phyloP scores from a whole-genome alignment of 139 green algal genomes.

The Dunaliella primolecta region DNA sequence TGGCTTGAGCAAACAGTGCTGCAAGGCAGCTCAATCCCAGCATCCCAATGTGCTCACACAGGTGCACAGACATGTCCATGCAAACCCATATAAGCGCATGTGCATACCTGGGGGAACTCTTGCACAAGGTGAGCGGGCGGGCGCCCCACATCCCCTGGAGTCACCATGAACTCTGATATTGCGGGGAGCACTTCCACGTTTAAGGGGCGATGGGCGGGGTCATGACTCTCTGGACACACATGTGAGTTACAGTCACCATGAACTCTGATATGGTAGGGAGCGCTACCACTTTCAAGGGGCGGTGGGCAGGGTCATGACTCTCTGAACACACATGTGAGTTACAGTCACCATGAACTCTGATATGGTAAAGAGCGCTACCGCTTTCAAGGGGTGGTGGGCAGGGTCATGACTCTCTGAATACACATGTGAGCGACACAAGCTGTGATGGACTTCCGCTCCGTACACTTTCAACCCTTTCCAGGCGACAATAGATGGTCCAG shows the following conservation, averaged over 20 bases:
- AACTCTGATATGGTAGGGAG: slow-evolving; percentile 24
- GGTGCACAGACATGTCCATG: too few species aligned
- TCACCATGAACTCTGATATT: slow-evolving; percentile 31
- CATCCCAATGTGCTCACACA: too few species aligned
- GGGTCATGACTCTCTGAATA: background rate
- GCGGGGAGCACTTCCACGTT: slow-evolving; percentile 6
- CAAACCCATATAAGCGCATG: too few species aligned
- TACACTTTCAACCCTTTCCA: too few species aligned
- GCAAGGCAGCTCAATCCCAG: too few species aligned
- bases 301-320: background rate
- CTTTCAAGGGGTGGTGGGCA: background rate
- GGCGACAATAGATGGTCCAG: too few species aligned
- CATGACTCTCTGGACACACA: background rate
- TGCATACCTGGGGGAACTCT: slow-evolving; percentile 33
- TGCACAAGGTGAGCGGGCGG: slow-evolving; percentile 5
- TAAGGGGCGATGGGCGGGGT: background rate
- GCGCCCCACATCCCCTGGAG: slow-evolving; percentile 27
- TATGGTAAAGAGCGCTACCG: slow-evolving; percentile 5
- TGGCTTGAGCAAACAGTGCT: too few species aligned
- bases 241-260: slow-evolving; percentile 24
- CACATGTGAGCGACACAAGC: too few species aligned
- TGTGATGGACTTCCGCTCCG: too few species aligned
- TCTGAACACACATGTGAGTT: too few species aligned
- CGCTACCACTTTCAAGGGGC: background rate
- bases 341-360: slow-evolving; percentile 29